Conservation (phyloP, 768 basidiomycete genomes). For the Pisolithus albus region DNA sequence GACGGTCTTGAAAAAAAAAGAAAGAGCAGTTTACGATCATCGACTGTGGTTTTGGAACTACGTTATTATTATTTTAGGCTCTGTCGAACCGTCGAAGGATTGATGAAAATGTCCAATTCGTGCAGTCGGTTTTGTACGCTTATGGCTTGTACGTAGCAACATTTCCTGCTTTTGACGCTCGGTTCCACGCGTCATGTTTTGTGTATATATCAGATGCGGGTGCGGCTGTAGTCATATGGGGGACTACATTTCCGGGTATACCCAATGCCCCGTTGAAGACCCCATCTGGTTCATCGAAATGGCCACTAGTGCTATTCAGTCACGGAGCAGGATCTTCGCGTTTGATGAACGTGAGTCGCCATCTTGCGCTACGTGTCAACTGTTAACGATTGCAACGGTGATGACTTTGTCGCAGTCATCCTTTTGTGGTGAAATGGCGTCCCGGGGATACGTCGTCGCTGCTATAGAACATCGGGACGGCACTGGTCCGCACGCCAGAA, state of each 20-base stretch:
- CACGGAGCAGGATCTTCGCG: constrained; percentile 39
- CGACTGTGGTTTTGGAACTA: neutral
- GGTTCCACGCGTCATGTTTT: neutral
- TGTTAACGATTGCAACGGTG: neutral
- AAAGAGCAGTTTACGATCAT: neutral
- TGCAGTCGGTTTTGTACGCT: constrained; percentile 20
- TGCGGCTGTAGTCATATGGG: constrained; percentile 23
- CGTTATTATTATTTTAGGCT: too few relatives aligned
- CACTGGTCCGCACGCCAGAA: constrained; percentile 31
- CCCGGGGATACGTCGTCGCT: constrained; percentile 39
- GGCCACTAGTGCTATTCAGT: constrained; percentile 40
- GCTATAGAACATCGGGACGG: constrained; percentile 45
- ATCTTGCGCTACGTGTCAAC: neutral
- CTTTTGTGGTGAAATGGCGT: constrained; percentile 39
- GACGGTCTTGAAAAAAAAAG: neutral
- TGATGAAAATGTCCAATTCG: constrained; percentile 27
- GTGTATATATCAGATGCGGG: constrained; percentile 9
- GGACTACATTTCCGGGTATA: constrained; percentile 27
- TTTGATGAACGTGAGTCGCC: constrained; percentile 29
- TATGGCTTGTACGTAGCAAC: constrained; percentile 16
- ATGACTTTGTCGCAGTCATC: constrained; percentile 16
- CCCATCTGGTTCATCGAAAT: constrained; percentile 15
- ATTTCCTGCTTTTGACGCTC: neutral
- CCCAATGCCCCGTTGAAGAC: constrained; percentile 19
- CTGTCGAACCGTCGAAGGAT: constrained; percentile 25